Evolutionary conservation across 768 basidiomycete genomes (phyloP).

Genomic region (Termitomyces sp.): DNA sequence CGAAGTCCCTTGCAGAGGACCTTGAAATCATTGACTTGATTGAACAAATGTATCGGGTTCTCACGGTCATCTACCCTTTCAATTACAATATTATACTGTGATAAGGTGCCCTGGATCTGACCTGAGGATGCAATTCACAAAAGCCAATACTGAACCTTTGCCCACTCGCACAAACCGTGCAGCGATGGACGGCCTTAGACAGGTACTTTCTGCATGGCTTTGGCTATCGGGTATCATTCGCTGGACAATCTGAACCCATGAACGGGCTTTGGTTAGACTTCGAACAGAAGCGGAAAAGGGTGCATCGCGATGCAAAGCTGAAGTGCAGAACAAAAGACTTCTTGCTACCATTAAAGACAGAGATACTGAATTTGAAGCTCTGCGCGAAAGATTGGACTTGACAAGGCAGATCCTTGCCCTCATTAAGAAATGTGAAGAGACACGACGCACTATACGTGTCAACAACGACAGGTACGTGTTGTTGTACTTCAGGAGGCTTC

Average conservation of each 20-base stretch:
- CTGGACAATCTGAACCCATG: neutral
- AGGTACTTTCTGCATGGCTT: conserved; percentile 3
- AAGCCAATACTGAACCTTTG: neutral
- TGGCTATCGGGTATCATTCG: neutral
- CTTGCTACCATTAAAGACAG: conserved; percentile 19
- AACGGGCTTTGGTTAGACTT: conserved; percentile 20
- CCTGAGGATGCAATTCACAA: neutral
- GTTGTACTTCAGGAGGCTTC: neutral
- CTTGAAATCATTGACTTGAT: conserved; percentile 5
- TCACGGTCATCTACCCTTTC: conserved; percentile 17
- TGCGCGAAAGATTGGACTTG: conserved; percentile 14
- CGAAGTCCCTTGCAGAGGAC: neutral
- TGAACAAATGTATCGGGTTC: conserved; percentile 5
- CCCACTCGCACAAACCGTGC: conserved; percentile 3
- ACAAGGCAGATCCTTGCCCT: conserved; percentile 9
- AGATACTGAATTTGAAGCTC: conserved; percentile 13
- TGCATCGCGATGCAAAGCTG: conserved; percentile 22
- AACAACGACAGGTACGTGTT: conserved; percentile 9
- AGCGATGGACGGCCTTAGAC: conserved; percentile 11
- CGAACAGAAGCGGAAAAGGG: conserved; percentile 21
- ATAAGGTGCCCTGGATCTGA: neutral
- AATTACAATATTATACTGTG: neutral
- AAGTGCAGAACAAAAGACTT: conserved; percentile 16
- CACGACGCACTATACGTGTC: conserved; percentile 1
- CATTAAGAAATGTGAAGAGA: conserved; percentile 8